A percentile compares a stretch with the other conserved stretches of the same genome.
Evolutionary conservation across 192 early-diverging fungal species (phyloP).

Genomic region (Gryganskiella cystojenkinii): DNA sequence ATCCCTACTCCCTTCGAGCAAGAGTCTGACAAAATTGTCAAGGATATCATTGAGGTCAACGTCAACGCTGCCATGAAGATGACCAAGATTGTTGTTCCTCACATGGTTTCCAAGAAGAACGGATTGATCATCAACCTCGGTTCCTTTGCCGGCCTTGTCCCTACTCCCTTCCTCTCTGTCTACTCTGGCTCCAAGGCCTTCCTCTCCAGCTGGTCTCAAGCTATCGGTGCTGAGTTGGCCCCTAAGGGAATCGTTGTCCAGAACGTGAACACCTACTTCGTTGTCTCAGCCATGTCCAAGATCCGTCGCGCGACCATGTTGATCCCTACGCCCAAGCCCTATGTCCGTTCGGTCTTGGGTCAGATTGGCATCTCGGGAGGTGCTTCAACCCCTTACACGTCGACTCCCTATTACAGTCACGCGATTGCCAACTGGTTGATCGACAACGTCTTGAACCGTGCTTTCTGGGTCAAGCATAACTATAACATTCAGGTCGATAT

Average conservation of each 20-base stretch:
- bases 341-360: constrained; percentile 76
- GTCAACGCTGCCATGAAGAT: constrained; percentile 84
- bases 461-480: constrained; percentile 68
- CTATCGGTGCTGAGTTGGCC: constrained; percentile 83
- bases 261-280: constrained; percentile 96
- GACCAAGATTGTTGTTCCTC: constrained; percentile 81
- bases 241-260: constrained; percentile 83
- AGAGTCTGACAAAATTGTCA: constrained; percentile 68
- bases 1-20: constrained; percentile 90
- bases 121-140: constrained; percentile 95
- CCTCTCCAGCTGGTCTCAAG: constrained; percentile 89
- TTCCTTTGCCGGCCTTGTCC: constrained; percentile 87
- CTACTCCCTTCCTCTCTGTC: constrained; percentile 86
- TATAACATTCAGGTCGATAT: constrained; percentile 73
- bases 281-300: constrained; percentile 95
- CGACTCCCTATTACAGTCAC: constrained; percentile 76
- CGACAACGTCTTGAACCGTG: constrained; percentile 66
- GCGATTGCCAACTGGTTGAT: constrained; percentile 77
- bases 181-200: constrained; percentile 97
- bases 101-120: constrained; percentile 77
- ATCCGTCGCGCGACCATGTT: constrained; percentile 83
- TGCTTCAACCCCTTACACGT: constrained; percentile 67
- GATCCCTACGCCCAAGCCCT: constrained; percentile 84
- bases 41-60: constrained; percentile 88
- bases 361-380: constrained; percentile 78